Evolutionary conservation across 306 rosid species (phyloP), one percentile per base, ranked within the genome.

Genomic region (Fragaria iinumae): DNA sequence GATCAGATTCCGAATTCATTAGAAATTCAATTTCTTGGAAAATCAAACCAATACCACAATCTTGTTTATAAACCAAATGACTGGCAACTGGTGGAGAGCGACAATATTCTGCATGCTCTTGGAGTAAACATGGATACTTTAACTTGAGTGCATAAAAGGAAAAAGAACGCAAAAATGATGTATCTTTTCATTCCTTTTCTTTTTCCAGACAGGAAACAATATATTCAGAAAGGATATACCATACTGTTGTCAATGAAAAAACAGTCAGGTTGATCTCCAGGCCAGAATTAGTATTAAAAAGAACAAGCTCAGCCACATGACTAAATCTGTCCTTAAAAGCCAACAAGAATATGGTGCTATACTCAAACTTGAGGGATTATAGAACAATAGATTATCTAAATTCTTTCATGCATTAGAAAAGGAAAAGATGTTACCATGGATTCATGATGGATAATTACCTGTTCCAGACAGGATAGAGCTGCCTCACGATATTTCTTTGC

Each of bases 401-500:
- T 6, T 53, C 18, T 11, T 53, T 53, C 59, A 1, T 23, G 64
- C 32, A 57, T 57, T 3, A 23, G 0, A 9, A 4, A 50, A 52
- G 21, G 0, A 55, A 44, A n/a, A 45, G 4, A 11, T 71, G 76
- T 73, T 77, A 69, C 60, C 65, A 80, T 49, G 45, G 43, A 17
- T 55, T 72, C 65, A 80, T 36, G 43, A 73, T 32, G 55, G 75
- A 84, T 69, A 47, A 80, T 68, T 73, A 89, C 97, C 93, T 90
- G 87, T 49, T 94, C 96, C 73, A 92, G 98, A 85, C 95, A 87
- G 55, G 91, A 49, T 80, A 94, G 84, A 48, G 96, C 97, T 29
- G 93, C 96, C 83, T 92, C 98, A 50, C 93, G 92, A 68, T 90
- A 92, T 81, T 88, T 90, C 84, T 92, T 94, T 41, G 72, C 88